phyloP scores from a whole-genome alignment of 306 rosid species.

The Gleditsia sinensis region DNA sequence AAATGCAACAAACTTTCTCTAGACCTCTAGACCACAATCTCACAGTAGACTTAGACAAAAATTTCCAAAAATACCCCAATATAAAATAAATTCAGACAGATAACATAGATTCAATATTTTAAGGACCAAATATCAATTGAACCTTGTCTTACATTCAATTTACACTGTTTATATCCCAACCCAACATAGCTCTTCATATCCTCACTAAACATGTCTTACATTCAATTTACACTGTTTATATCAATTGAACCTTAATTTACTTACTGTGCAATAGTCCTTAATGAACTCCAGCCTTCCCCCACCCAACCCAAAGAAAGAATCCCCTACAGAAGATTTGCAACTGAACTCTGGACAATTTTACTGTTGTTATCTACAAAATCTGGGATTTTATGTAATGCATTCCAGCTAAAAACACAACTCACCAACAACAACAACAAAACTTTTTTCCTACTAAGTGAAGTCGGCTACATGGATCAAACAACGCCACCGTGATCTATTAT shows the following conservation, averaged over 20 bases:
- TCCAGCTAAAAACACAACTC: not conserved
- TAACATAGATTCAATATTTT: not conserved
- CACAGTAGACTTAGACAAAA: not conserved
- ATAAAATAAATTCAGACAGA: constrained; percentile 11
- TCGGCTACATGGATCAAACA: too few relatives aligned
- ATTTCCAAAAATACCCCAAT: not conserved
- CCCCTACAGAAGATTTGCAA: not conserved
- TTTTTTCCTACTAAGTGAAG: too few relatives aligned
- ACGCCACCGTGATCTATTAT: too few relatives aligned
- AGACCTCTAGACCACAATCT: not conserved
- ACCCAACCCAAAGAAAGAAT: not conserved
- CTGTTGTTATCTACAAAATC: not conserved
- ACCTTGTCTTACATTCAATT: constrained; percentile 7
- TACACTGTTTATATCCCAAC: constrained; percentile 8
- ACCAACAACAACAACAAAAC: too few relatives aligned
- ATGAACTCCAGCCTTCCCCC: not conserved
- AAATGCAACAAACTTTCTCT: not conserved
- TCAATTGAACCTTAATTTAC: not conserved
- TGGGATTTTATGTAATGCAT: not conserved
- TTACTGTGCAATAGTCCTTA: not conserved
- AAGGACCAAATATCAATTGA: constrained; percentile 14
- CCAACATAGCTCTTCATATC: too few relatives aligned
- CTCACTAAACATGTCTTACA: too few relatives aligned
- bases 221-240: constrained; percentile 14
- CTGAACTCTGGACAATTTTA: not conserved